These are phyloP conservation scores for Cynanchum wilfordii DNA, from an alignment of 257 asterid genomes.

Conservation along the genomic window DNA sequence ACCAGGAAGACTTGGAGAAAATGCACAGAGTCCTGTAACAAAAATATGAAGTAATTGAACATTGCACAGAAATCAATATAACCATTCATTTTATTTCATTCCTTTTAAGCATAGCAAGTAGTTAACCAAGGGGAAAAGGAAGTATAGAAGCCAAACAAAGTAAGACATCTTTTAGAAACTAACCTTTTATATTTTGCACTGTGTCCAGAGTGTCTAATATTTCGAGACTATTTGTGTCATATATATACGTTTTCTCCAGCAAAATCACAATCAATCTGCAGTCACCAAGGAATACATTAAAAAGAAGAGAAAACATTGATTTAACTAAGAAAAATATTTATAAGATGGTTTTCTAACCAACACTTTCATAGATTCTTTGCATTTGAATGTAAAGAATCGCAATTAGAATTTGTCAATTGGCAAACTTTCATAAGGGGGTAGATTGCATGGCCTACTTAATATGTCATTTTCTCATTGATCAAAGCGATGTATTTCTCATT, in stretches of 20 bases:
- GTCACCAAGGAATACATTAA: slow-evolving; percentile 11
- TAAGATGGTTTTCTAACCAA: background rate
- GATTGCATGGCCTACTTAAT: background rate
- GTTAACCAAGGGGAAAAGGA: background rate
- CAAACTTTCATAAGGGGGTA: background rate
- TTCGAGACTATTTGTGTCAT: slow-evolving; percentile 66
- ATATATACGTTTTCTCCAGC: slow-evolving; percentile 73
- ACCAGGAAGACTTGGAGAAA: slow-evolving; percentile 62
- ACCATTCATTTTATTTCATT: background rate
- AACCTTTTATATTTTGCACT: slow-evolving; percentile 76
- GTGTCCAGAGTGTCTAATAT: slow-evolving; percentile 72
- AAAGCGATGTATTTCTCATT: background rate
- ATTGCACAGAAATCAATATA: background rate
- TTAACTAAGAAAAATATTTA: background rate
- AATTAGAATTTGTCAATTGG: background rate
- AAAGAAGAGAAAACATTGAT: background rate
- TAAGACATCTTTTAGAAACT: slow-evolving; percentile 13
- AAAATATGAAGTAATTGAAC: slow-evolving; percentile 14
- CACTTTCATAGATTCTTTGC: background rate
- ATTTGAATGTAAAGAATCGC: background rate
- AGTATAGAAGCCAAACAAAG: background rate
- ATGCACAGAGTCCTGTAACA: slow-evolving; percentile 80
- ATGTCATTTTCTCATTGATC: no score
- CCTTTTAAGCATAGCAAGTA: background rate
- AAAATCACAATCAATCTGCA: slow-evolving; percentile 77